Evolutionary conservation across 1,139 yeast genomes (phyloP), one percentile per base, ranked within the genome.

Genomic region (Blastobotrys raffinosifermentans): DNA sequence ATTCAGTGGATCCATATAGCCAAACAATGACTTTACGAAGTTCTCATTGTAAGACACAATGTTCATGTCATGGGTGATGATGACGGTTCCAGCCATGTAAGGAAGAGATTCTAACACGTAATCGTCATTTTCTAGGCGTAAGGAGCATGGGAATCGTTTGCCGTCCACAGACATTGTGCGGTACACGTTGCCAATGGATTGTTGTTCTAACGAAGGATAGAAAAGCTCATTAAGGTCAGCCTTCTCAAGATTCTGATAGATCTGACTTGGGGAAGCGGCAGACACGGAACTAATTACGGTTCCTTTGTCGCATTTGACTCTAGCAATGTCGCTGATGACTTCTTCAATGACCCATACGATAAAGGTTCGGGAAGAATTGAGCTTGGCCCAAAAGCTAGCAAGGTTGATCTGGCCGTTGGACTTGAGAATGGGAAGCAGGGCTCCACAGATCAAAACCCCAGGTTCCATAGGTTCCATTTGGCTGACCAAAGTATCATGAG

Each of bases 271-370:
- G 20, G 18, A 21, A n/a, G n/a, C n/a, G n/a, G n/a, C n/a, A n/a
- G n/a, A n/a, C n/a, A n/a, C n/a, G n/a, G n/a, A n/a, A 19, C 27
- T 19, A 8, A 19, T 4, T 13, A 14, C 25, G 15, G n/a, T 22
- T 4, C n/a, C 13, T 5, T 18, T 31, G 11, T 34, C 33, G 14
- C 29, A 10, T 11, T 73, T 64, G 7, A 84, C 61, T 51, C 80
- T 85, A 44, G 83, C 73, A 4, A 83, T 80, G 58, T 83, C 93
- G 57, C 93, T 81, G 1, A 85, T 83, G 22, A 85, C 83, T 55
- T 85, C 94, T 51, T 87, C 95, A 56, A 89, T 79, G 66, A 85
- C 86, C 66, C 93, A 80, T 31, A 86, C 81, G 37, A 87, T 72
- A 43, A 83, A 63, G 37, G 75, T 76, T 2, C 80, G 79, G n/a